Conservation (phyloP, 1,284 basidiomycete genomes). For the Testicularia cyperi region DNA sequence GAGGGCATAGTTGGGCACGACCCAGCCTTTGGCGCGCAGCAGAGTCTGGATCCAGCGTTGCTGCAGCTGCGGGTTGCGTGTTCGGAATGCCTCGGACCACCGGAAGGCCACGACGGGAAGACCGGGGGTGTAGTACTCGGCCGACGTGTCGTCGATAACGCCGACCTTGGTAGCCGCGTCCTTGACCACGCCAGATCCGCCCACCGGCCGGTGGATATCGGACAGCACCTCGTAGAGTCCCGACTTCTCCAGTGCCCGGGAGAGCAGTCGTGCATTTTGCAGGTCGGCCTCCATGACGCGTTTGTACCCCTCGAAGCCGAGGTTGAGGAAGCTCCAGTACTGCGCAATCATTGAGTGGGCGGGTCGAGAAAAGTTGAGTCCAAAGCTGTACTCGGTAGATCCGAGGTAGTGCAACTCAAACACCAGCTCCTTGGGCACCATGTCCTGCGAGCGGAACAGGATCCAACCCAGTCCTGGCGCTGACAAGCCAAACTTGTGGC, state of each 20-base stretch:
- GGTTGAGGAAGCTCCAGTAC: slow-evolving; percentile 72
- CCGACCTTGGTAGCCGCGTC: slow-evolving; percentile 62
- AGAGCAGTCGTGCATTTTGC: slow-evolving; percentile 75
- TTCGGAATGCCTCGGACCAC: slow-evolving; percentile 70
- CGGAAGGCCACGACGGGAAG: slow-evolving; percentile 87
- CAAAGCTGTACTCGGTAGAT: slow-evolving; percentile 67
- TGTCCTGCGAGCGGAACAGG: slow-evolving; percentile 48
- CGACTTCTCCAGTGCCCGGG: slow-evolving; percentile 78
- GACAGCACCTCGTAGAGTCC: slow-evolving; percentile 70
- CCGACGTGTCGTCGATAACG: slow-evolving; percentile 48
- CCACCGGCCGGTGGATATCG: slow-evolving; percentile 61
- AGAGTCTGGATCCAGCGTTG: slow-evolving; percentile 87
- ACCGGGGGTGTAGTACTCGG: slow-evolving; percentile 71
- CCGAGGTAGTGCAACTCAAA: slow-evolving; percentile 77
- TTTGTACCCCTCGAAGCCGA: slow-evolving; percentile 55
- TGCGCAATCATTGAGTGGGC: slow-evolving; percentile 87
- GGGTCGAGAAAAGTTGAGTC: slow-evolving; percentile 90
- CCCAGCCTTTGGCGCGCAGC: slow-evolving; percentile 75
- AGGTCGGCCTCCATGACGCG: slow-evolving; percentile 71
- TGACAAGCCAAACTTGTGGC: slow-evolving; percentile 81
- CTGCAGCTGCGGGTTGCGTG: slow-evolving; percentile 61
- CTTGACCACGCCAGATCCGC: slow-evolving; percentile 31
- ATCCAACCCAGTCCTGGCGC: slow-evolving; percentile 71
- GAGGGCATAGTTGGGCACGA: slow-evolving; percentile 58
- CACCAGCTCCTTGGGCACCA: slow-evolving; percentile 66